Evolutionary conservation across 176 grass and related monocot genomes (phyloP).

Genomic region (Bromus sterilis): DNA sequence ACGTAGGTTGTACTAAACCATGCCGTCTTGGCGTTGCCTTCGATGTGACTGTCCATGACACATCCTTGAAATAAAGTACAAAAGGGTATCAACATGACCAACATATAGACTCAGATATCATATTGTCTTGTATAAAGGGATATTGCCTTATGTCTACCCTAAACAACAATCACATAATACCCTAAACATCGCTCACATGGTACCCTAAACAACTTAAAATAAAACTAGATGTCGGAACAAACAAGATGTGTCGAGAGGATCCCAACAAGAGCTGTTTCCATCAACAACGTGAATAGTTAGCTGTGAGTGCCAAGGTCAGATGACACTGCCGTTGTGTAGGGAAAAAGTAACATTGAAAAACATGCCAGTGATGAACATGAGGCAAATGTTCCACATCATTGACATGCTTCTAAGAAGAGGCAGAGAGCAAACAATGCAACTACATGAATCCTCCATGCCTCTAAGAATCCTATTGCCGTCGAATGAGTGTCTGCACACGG

Average conservation of each 20-base stretch:
- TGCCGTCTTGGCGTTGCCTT: no score
- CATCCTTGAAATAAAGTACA: no score
- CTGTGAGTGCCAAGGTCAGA: slow-evolving; percentile 76
- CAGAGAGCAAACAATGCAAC: slow-evolving; percentile 63
- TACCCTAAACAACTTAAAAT: no score
- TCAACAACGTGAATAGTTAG: slow-evolving; percentile 66
- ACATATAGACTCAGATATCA: neutral
- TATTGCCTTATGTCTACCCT: slow-evolving; percentile 15
- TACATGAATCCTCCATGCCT: slow-evolving; percentile 70
- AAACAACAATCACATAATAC: slow-evolving; percentile 16
- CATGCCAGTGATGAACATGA: slow-evolving; percentile 77
- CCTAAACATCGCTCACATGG: neutral
- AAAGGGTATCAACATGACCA: slow-evolving; percentile 17
- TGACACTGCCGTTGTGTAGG: slow-evolving; percentile 70
- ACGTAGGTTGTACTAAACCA: no score
- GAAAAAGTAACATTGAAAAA: slow-evolving; percentile 76
- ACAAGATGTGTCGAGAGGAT: slow-evolving; percentile 63
- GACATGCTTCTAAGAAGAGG: slow-evolving; percentile 78
- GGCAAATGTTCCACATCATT: slow-evolving; percentile 48
- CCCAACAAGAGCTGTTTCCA: slow-evolving; percentile 70
- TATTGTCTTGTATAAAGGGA: slow-evolving; percentile 8
- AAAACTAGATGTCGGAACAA: slow-evolving; percentile 33
- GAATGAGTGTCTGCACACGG: no score
- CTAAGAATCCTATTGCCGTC: slow-evolving; percentile 64
- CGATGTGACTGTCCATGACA: no score